Evolutionary conservation across 495 filamentous ascomycete genomes (phyloP).

Genomic region (Staphylotrichum longicolle): DNA sequence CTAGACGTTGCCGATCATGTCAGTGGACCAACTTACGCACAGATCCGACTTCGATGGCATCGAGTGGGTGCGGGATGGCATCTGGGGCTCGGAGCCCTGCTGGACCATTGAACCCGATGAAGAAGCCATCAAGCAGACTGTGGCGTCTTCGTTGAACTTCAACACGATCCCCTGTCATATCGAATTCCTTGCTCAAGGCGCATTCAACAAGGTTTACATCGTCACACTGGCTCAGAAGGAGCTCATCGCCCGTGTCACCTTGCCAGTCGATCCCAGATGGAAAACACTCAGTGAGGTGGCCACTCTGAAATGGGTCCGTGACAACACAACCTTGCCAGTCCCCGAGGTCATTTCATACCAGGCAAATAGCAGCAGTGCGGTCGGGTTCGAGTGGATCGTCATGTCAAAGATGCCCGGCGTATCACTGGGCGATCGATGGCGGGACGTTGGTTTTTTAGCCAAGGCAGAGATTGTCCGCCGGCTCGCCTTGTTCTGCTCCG

Average conservation of each 20-base stretch:
- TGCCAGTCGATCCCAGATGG: conserved; percentile 46
- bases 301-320: conserved; percentile 43
- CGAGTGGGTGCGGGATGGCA: conserved; percentile 6
- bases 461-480: conserved; percentile 26
- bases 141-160: background rate
- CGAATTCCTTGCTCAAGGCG: conserved; percentile 14
- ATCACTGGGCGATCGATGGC: conserved; percentile 31
- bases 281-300: conserved; percentile 52
- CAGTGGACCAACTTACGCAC: background rate
- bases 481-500: conserved; percentile 26
- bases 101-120: conserved; percentile 13
- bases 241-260: conserved; percentile 34
- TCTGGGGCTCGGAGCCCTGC: conserved; percentile 10
- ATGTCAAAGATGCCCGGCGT: conserved; percentile 24
- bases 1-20: background rate
- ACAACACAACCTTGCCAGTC: conserved; percentile 44
- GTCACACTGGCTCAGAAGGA: conserved; percentile 12
- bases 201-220: conserved; percentile 15
- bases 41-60: conserved; percentile 11
- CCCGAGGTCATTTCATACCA: conserved; percentile 46
- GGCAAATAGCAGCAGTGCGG: conserved; percentile 34
- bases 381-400: conserved; percentile 38
- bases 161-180: conserved; percentile 2
- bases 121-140: conserved; percentile 8
- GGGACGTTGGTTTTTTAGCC: conserved; percentile 21